Conservation (phyloP, 208 protist genomes). For the Leptomonas pyrrhocoris region DNA sequence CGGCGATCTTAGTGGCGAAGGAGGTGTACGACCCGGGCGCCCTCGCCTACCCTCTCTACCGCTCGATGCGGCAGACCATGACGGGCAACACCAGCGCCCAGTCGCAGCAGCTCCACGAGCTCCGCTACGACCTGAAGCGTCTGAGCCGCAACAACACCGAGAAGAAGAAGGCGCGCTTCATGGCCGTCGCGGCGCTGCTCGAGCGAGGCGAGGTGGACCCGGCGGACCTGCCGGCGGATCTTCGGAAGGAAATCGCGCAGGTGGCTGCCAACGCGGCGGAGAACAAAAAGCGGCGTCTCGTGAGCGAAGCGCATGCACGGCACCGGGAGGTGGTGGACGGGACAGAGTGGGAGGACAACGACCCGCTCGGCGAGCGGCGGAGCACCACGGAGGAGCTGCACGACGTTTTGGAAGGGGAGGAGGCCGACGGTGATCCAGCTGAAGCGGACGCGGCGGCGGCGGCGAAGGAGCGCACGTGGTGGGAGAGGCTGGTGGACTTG, state of each 20-base stretch:
- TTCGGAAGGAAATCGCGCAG: constrained; percentile 73
- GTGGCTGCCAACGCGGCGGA: constrained; percentile 63
- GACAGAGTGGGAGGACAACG: constrained; percentile 80
- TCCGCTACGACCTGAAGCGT: constrained; percentile 74
- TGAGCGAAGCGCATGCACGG: constrained; percentile 63
- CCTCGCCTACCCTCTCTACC: constrained; percentile 87
- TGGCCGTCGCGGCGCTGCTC: constrained; percentile 85
- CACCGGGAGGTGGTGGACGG: constrained; percentile 81
- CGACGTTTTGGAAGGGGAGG: constrained; percentile 55
- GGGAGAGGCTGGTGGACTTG: constrained; percentile 83
- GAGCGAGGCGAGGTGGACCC: constrained; percentile 79
- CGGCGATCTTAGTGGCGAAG: constrained; percentile 84
- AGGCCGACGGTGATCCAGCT: constrained; percentile 35
- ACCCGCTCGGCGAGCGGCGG: constrained; percentile 53
- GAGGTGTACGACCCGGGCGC: constrained; percentile 87
- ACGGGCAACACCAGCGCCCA: constrained; percentile 64
- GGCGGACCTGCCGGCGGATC: constrained; percentile 67
- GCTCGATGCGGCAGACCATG: constrained; percentile 84
- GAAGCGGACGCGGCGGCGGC: constrained; percentile 5
- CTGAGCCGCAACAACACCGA: constrained; percentile 82
- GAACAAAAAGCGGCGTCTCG: constrained; percentile 54
- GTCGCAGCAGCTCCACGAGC: constrained; percentile 59
- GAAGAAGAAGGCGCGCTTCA: constrained; percentile 87
- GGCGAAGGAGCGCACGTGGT: constrained; percentile 64
- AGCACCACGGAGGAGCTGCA: constrained; percentile 47